A percentile compares a stretch with the other conserved stretches of the same genome.
Conservation (phyloP, 208 protist genomes). For the Trypanosoma boissoni region DNA sequence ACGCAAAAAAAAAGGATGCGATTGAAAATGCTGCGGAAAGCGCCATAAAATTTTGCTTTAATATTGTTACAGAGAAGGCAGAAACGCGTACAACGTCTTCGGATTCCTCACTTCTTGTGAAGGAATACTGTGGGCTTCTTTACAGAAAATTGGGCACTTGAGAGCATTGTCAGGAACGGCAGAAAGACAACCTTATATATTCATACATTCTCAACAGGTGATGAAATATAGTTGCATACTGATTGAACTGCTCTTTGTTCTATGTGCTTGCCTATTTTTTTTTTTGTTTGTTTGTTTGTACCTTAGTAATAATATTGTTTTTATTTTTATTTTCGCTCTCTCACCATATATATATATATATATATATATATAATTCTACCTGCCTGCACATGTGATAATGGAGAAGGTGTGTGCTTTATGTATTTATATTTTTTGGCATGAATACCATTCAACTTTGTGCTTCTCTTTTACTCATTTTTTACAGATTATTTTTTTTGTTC, state of each 20-base stretch:
- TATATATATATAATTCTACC: slow-evolving; percentile 1
- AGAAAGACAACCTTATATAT: too few species aligned
- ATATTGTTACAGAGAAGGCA: neutral
- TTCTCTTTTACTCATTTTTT: slow-evolving; percentile 6
- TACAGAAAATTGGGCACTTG: slow-evolving; percentile 16
- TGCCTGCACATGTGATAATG: neutral
- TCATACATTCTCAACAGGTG: too few species aligned
- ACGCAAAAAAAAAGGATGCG: slow-evolving; percentile 47
- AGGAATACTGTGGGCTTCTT: slow-evolving; percentile 21
- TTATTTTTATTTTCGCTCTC: neutral
- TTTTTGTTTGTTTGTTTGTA: neutral
- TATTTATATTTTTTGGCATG: neutral
- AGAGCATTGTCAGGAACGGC: too few species aligned
- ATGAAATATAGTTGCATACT: too few species aligned
- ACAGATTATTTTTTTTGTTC: slow-evolving; percentile 10
- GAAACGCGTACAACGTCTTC: neutral
- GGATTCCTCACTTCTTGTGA: neutral
- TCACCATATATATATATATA: slow-evolving; percentile 1
- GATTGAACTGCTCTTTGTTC: too few species aligned
- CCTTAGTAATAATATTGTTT: neutral
- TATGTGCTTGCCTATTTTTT: too few species aligned
- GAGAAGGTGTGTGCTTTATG: neutral
- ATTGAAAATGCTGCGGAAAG: slow-evolving; percentile 30
- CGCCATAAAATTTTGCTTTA: slow-evolving; percentile 23
- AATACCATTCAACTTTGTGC: neutral